These are phyloP conservation scores for Coemansia sp. DNA, from an alignment of 192 early-diverging fungal species.

Conservation along the genomic window DNA sequence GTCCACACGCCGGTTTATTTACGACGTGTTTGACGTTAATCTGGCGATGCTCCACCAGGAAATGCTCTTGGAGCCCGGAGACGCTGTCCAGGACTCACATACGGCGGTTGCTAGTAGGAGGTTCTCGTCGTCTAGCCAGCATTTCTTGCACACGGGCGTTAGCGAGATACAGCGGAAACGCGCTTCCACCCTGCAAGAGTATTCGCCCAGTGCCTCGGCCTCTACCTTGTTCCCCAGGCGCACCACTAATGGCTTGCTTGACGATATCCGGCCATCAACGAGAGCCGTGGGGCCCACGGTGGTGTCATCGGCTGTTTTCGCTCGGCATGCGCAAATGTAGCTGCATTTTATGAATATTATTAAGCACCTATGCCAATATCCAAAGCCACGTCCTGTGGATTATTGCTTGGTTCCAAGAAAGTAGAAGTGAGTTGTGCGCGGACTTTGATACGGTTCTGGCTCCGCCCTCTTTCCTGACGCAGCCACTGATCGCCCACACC, in stretches of 20 bases:
- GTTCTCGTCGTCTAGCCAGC: constrained; percentile 34
- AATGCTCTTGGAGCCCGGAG: not conserved
- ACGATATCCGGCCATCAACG: constrained; percentile 19
- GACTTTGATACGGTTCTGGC: constrained; percentile 8
- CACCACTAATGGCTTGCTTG: constrained; percentile 34
- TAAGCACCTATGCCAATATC: not conserved
- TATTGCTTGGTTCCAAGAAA: not conserved
- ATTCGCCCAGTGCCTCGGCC: constrained; percentile 3
- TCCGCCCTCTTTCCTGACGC: constrained; percentile 11
- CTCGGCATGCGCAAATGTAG: not conserved
- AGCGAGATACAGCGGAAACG: constrained; percentile 39
- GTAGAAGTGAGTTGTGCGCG: not conserved
- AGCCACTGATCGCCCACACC: constrained; percentile 7
- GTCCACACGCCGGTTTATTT: constrained; percentile 43
- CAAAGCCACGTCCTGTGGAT: not conserved
- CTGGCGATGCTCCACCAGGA: constrained; percentile 37
- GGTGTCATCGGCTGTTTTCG: not conserved
- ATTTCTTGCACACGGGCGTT: constrained; percentile 1
- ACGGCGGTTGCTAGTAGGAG: constrained; percentile 7
- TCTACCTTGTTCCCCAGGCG: constrained; percentile 31
- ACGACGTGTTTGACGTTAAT: constrained; percentile 53
- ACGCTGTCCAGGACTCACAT: not conserved
- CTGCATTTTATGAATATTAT: not conserved
- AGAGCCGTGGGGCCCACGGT: not conserved
- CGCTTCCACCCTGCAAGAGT: constrained; percentile 48